Evolutionary conservation across 1,284 basidiomycete genomes (phyloP), one percentile per base, ranked within the genome.

Genomic region (Tausonia pullulans): DNA sequence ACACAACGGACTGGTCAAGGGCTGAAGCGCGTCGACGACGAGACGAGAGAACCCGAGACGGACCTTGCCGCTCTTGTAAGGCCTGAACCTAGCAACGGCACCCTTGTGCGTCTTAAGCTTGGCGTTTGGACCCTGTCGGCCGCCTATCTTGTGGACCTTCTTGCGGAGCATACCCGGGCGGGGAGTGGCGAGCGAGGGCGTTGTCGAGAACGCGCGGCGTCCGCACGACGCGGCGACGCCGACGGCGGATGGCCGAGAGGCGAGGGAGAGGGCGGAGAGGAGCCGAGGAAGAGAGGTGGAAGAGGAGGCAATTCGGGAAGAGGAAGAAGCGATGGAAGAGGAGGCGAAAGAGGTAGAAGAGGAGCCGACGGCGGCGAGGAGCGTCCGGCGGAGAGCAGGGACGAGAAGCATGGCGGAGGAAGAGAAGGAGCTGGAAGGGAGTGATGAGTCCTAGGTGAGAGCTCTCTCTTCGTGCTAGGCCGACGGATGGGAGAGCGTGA

Each of bases 21-120:
- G 41, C 41, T 3, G 7, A 14, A 5, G 48, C 6, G 50, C 16
- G 52, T 16, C 11, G 43, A 9, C 40, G 13, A 16, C 3, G 40
- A 16, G 49, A 40, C 9, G 9, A 41, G 51, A 40, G 41, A 8
- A 40, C 4, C 27, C 27, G 27, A 27, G 4, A 54, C 63, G 58
- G 7, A 64, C 63, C 39, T 52, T 45, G 27, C 63, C 63, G 14
- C 45, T 64, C 63, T 64, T 64, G 63, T 64, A 64, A 52, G 46
- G 39, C 52, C 54, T 60, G 52, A 64, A 64, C 58, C 63, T 60
- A 5, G 40, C 56, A 5, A 44, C 43, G 6, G 58, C 58, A 40
- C 63, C 63, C 11, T 45, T 6, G 58, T 64, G 63, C 40, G 63
- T 64, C 58, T 55, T 60, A 6, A 48, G 51, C 52, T 54, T 43